Conservation (phyloP, 495 filamentous ascomycete genomes). For the Mytilinidion resinicola region DNA sequence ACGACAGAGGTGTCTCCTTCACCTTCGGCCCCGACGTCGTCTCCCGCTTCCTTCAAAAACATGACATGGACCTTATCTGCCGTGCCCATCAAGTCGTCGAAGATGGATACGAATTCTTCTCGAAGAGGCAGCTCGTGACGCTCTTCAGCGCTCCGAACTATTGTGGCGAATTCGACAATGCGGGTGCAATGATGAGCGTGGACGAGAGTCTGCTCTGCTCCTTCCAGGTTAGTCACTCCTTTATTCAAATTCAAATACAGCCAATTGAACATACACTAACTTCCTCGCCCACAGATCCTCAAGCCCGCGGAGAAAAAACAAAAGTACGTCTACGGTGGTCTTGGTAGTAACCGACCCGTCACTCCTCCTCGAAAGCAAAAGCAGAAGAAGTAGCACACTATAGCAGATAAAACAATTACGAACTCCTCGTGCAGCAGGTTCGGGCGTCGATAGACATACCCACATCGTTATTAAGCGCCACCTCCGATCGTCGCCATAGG, state of each 20-base stretch:
- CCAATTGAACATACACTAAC: conserved; percentile 6
- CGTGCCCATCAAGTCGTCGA: conserved; percentile 98
- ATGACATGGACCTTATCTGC: conserved; percentile 99
- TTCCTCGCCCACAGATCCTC: conserved; percentile 61
- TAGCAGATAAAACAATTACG: conserved; percentile 47
- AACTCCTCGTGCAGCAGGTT: conserved; percentile 88
- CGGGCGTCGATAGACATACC: conserved; percentile 75
- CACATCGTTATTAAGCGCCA: conserved; percentile 25
- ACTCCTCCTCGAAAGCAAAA: conserved; percentile 89
- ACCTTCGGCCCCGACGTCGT: conserved; percentile 99
- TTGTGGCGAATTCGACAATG: conserved; percentile 99
- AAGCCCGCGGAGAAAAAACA: conserved; percentile 99
- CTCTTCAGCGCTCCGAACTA: conserved; percentile 98
- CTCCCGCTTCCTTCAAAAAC: conserved; percentile 96
- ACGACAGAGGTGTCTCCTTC: conserved; percentile 97
- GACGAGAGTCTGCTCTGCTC: conserved; percentile 97
- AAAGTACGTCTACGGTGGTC: conserved; percentile 96
- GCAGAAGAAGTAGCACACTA: conserved; percentile 64
- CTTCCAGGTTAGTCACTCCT: conserved; percentile 73
- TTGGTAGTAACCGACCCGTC: conserved; percentile 77
- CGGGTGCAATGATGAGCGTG: conserved; percentile 99
- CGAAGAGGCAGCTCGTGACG: conserved; percentile 93
- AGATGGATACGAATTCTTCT: conserved; percentile 99
- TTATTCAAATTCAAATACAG: background rate
- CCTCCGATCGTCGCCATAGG: conserved; percentile 7